A percentile compares a stretch with the other conserved stretches of the same genome.
phyloP scores from a whole-genome alignment of 208 protist genomes.

The Naegleria lovaniensis region DNA sequence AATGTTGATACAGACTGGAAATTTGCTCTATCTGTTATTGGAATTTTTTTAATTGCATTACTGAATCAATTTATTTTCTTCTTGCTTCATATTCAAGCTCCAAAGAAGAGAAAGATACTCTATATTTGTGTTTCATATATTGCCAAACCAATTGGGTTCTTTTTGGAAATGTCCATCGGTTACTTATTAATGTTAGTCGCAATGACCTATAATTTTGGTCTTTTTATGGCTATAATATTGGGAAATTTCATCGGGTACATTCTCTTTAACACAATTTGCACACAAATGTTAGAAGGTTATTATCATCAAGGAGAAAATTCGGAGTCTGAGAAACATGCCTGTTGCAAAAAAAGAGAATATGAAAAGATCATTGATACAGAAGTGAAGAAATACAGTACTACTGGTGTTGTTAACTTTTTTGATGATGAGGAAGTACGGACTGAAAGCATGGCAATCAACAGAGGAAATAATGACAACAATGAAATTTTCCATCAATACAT shows the following conservation, averaged over 20 bases:
- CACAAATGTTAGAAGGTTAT: background rate
- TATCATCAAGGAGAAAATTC: background rate
- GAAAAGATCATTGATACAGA: background rate
- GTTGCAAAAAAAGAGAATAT: background rate
- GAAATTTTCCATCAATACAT: background rate
- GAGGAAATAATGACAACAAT: background rate
- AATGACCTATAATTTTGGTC: slow-evolving; percentile 6
- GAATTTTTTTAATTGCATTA: slow-evolving; percentile 7
- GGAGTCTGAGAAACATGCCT: background rate
- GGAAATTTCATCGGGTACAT: background rate
- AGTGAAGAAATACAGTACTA: background rate
- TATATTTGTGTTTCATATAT: background rate
- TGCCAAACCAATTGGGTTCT: background rate
- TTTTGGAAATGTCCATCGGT: background rate
- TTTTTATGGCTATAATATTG: background rate
- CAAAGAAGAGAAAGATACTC: background rate
- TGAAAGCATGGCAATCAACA: background rate
- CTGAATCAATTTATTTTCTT: background rate
- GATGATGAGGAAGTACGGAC: too few relatives aligned
- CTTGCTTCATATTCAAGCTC: background rate
- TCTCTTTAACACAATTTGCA: background rate
- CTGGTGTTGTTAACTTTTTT: background rate
- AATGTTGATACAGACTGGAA: background rate
- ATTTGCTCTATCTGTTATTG: background rate
- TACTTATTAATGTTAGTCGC: background rate